phyloP scores from a whole-genome alignment of 176 grass and related monocot species.

The Zizania latifolia region DNA sequence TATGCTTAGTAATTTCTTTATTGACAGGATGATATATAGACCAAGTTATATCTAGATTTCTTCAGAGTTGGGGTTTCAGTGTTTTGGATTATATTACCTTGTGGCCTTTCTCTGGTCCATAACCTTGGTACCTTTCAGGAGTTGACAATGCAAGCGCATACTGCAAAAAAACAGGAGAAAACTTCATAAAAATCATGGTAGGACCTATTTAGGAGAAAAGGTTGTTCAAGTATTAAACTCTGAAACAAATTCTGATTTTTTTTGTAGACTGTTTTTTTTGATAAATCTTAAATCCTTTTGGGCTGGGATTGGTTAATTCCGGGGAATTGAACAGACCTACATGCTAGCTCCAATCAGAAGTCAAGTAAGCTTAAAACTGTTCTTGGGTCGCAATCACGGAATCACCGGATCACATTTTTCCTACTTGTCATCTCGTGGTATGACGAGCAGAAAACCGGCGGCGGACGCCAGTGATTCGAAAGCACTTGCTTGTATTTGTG shows the following conservation, averaged over 20 bases:
- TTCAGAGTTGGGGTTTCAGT: not conserved
- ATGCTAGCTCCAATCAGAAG: not conserved
- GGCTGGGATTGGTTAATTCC: not conserved
- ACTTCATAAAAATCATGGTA: not conserved
- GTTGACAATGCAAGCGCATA: conserved; percentile 74
- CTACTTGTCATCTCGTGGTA: not conserved
- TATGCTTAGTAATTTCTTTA: not conserved
- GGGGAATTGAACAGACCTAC: not conserved
- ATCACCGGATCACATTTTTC: not conserved
- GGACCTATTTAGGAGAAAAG: not conserved
- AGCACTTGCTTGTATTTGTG: not conserved
- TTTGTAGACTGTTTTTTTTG: not conserved
- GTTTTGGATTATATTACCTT: conserved; percentile 41
- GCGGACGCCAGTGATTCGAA: not conserved
- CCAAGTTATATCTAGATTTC: not conserved
- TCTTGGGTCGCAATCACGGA: not conserved
- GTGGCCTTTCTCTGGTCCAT: conserved; percentile 80
- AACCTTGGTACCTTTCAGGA: conserved; percentile 81
- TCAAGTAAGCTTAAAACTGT: not conserved
- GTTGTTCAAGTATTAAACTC: not conserved
- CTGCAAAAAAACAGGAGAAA: conserved; percentile 47
- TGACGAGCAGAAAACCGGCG: not conserved
- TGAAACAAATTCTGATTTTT: not conserved
- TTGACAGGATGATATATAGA: not conserved
- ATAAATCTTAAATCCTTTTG: not conserved